Percentiles rank a stretch among this genome's conserved stretches.
Evolutionary conservation across 768 basidiomycete species (phyloP).

Genomic region (Auricularia sp.): DNA sequence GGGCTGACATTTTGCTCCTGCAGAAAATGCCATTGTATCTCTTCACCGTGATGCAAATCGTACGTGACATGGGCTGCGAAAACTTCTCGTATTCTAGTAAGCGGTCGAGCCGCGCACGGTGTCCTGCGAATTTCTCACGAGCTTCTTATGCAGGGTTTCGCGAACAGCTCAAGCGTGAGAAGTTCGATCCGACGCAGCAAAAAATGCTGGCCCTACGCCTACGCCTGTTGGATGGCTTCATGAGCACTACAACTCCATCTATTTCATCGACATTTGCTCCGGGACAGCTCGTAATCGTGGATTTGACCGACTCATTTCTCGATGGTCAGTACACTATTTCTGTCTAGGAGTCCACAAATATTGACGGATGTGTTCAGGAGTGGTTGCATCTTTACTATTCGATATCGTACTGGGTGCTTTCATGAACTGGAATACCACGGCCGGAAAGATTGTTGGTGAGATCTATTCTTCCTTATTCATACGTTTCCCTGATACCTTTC

Average conservation of each 20-base stretch:
- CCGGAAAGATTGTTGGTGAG: constrained; percentile 3
- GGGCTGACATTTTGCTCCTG: background rate
- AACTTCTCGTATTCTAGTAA: constrained; percentile 24
- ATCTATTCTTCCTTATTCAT: background rate
- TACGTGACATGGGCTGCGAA: constrained; percentile 51
- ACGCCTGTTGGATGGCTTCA: constrained; percentile 39
- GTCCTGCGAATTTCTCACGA: background rate
- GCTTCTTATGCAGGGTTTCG: constrained; percentile 39
- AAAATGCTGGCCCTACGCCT: constrained; percentile 54
- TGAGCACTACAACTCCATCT: constrained; percentile 30
- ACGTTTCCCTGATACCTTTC: background rate
- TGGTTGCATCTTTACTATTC: constrained; percentile 2
- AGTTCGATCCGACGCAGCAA: constrained; percentile 49
- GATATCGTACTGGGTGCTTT: constrained; percentile 5
- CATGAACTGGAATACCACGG: background rate
- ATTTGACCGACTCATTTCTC: constrained; percentile 65
- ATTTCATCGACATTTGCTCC: constrained; percentile 34
- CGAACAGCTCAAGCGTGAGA: constrained; percentile 32
- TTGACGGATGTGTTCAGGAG: background rate
- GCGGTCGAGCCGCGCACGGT: background rate
- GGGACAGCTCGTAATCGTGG: constrained; percentile 57
- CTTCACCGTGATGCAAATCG: constrained; percentile 30
- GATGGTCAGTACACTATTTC: constrained; percentile 23
- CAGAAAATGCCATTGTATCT: constrained; percentile 7
- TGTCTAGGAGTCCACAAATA: background rate